Evolutionary conservation across 2,329 filamentous ascomycete species (phyloP), one percentile per base, ranked within the genome.

Genomic region (Colletotrichum phormii): DNA sequence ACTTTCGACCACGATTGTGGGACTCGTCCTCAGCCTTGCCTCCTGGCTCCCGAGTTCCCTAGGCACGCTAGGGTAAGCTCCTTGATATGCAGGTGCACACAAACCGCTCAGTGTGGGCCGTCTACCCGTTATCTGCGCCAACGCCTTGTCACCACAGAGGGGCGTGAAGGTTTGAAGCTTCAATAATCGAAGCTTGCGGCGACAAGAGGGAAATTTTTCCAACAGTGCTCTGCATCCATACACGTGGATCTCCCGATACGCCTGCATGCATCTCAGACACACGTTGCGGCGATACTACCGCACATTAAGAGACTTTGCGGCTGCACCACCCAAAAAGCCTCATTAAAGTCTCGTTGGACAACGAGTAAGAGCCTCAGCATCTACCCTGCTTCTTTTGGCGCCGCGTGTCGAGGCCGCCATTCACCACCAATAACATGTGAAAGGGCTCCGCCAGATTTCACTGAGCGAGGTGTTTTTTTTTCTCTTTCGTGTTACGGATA

Each of bases 41-140:
- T 72, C 70, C 66, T 72, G 65, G 46, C 35, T 64, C 53, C 54
- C 60, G 42, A 64, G 46, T 35, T 72, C 59, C 64, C 29, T 55
- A 61, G 33, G 60, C 53, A 60, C 46, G 18, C 49, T 63, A 49
- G 8, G 70, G 29, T 49, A 22, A 26, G 15, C 31, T 49, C 42
- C 42, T 49, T 49, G 42, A 5, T 49, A 37, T 33, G 24, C 22
- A 58, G 42, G 53, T 49, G 60, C 53, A 72, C 59, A 68, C 53
- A 72, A 70, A 72, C 66, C 54, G 35, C 70, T 70, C 65, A 61
- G 64, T 54, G 70, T 72, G 70, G 70, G 49, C 13, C 70, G 4
- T 55, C 26, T 70, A 60, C 70, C 66, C 61, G 66, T 65, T 71
- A 57, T 73, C 61, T 71, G 64, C 58, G 33, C 66, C 49, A 57